Evolutionary conservation across 2,329 filamentous ascomycete species (phyloP), one percentile per base, ranked within the genome.

Genomic region (Fusarium pseudograminearum): DNA sequence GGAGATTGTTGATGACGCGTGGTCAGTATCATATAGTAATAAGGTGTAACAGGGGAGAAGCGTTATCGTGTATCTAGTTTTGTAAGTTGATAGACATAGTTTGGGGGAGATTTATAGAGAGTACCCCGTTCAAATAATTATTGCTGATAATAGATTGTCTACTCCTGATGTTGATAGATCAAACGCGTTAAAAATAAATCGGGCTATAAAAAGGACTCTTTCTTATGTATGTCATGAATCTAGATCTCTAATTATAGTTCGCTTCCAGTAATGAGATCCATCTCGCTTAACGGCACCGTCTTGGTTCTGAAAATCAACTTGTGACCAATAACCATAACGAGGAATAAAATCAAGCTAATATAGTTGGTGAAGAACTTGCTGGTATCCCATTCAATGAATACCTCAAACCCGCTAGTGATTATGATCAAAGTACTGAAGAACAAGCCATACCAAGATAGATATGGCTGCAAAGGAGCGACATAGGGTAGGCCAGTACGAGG

Each of bases 391-490:
- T 62, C 46, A 6, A 71, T 46, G 20, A 72, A 72, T 7, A 72
- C 46, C 14, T 69, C 53, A 7, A 72, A 72, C 3, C 70, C 70
- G 11, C 69, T 72, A 9, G 70, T 72, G 4, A 72, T 15, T 0
- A 64, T 72, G 12, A 72, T 69, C 18, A 71, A 28, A 2, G 51
- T 26, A 18, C 65, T 68, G 16, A 72, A 50, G 7, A 72, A 46
- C 9, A 72, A 12, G 6, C 65, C 69, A 18, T 65, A 65, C 68
- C 68, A 71, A 11, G 65, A 86, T 15, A 87, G 87, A 75, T 90
- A 93, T 0, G 91, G 87, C 76, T 89, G 87, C 8, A 85, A 73
- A 0, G 79, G 78, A 3, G 85, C 86, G 51, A 72, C 78, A 78
- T 85, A 89, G 1, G 87, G 87, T 4, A 88, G 78, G 6, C 75